Conservation (phyloP, 73 alveolate species). For the Paraurostyla sp. region DNA sequence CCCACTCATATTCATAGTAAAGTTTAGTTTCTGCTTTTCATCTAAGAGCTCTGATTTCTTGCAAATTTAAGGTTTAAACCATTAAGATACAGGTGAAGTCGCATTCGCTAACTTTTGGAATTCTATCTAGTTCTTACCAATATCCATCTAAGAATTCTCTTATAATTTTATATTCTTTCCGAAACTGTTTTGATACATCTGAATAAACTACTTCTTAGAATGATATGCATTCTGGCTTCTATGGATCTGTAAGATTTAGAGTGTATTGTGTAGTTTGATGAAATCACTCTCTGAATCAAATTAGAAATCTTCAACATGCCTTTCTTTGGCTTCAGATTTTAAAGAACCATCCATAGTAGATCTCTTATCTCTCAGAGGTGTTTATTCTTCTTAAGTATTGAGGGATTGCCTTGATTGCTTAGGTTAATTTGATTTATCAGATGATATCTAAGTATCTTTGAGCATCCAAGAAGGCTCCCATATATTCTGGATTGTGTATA, state of each 20-base stretch:
- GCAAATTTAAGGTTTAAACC: constrained; percentile 9
- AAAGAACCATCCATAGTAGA: constrained; percentile 23
- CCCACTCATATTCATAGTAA: no score
- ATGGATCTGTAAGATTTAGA: neutral
- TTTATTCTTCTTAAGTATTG: neutral
- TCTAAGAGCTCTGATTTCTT: neutral
- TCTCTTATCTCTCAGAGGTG: constrained; percentile 22
- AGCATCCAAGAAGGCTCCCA: constrained; percentile 12
- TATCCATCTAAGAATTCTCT: no score
- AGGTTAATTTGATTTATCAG: no score
- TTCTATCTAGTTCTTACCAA: no score
- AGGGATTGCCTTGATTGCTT: no score
- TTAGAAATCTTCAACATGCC: neutral
- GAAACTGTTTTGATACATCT: neutral
- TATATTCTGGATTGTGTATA: neutral
- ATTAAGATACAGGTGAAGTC: neutral
- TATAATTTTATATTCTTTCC: no score
- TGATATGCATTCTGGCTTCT: neutral
- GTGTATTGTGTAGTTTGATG: neutral
- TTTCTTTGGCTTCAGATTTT: no score
- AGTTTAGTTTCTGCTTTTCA: neutral
- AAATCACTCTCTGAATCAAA: neutral
- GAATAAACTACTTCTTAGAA: neutral
- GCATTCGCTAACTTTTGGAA: neutral
- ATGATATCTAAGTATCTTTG: no score